Evolutionary conservation across 148 eudicot species (phyloP).

Genomic region (Heliosperma pusillum): DNA sequence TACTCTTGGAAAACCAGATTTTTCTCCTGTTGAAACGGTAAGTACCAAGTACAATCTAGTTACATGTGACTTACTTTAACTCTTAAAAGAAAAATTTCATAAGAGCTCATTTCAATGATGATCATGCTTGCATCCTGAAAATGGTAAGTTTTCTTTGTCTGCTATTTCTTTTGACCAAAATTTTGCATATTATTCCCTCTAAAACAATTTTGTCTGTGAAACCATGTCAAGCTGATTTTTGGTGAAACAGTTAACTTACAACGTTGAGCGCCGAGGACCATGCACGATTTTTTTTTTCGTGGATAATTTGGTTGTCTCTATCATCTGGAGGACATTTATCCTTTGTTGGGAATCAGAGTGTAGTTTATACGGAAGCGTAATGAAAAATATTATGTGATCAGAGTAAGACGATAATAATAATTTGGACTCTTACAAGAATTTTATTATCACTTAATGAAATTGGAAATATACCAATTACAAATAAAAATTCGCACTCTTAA

Average conservation of each 20-base stretch:
- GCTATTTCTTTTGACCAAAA: too few relatives aligned
- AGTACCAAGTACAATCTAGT: slow-evolving; percentile 24
- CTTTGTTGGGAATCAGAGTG: too few relatives aligned
- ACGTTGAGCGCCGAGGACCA: background rate
- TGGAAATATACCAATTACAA: too few relatives aligned
- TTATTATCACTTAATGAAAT: too few relatives aligned
- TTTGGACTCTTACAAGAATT: too few relatives aligned
- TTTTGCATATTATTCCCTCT: background rate
- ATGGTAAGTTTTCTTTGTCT: too few relatives aligned
- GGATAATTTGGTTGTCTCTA: background rate
- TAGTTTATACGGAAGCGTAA: too few relatives aligned
- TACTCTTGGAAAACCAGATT: slow-evolving; percentile 87
- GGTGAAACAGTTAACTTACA: background rate
- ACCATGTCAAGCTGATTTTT: background rate
- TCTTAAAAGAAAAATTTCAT: background rate
- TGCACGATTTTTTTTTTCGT: background rate
- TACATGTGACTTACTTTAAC: background rate
- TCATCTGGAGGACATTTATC: background rate
- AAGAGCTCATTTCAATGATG: background rate
- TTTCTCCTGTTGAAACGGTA: slow-evolving; percentile 75
- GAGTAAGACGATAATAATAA: too few relatives aligned
- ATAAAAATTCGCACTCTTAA: too few relatives aligned
- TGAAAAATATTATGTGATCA: too few relatives aligned
- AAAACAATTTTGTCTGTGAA: background rate
- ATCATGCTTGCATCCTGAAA: slow-evolving; percentile 1